Conservation (phyloP, 805 yeast species). For the Yarrowia phangngaensis region DNA sequence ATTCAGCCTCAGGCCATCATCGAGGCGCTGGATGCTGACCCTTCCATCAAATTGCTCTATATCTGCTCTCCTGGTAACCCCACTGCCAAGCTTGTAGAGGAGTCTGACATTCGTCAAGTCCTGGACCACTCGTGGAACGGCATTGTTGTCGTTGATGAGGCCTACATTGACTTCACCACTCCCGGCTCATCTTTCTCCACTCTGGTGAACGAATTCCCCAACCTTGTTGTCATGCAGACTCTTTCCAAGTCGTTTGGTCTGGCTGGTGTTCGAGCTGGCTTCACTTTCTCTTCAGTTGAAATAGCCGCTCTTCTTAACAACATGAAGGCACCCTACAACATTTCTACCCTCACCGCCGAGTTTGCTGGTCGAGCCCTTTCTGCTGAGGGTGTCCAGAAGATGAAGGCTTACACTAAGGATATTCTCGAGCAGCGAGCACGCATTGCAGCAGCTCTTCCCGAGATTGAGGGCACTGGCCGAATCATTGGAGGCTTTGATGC, state of each 20-base stretch:
- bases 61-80: constrained; percentile 98
- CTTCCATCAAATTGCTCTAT: constrained; percentile 67
- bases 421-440: constrained; percentile 55
- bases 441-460: constrained; percentile 52
- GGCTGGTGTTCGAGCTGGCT: constrained; percentile 89
- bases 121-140: constrained; percentile 61
- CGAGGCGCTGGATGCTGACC: constrained; percentile 52
- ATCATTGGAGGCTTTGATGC: constrained; percentile 84
- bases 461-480: constrained; percentile 61
- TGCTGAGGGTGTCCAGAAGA: constrained; percentile 51
- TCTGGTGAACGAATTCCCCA: constrained; percentile 74
- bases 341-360: constrained; percentile 73
- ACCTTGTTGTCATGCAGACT: constrained; percentile 85
- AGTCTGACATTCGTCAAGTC: constrained; percentile 48
- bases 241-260: constrained; percentile 92
- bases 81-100: constrained; percentile 64
- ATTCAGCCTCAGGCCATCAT: constrained; percentile 56
- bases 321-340: constrained; percentile 94
- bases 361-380: constrained; percentile 72
- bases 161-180: constrained; percentile 82
- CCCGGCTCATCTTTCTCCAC: constrained; percentile 68
- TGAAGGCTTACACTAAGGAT: constrained; percentile 52
- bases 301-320: constrained; percentile 71
- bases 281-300: constrained; percentile 61
- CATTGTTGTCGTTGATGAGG: constrained; percentile 85